These are phyloP conservation scores for Priceomyces medius DNA, from an alignment of 805 yeast genomes.

Conservation along the genomic window DNA sequence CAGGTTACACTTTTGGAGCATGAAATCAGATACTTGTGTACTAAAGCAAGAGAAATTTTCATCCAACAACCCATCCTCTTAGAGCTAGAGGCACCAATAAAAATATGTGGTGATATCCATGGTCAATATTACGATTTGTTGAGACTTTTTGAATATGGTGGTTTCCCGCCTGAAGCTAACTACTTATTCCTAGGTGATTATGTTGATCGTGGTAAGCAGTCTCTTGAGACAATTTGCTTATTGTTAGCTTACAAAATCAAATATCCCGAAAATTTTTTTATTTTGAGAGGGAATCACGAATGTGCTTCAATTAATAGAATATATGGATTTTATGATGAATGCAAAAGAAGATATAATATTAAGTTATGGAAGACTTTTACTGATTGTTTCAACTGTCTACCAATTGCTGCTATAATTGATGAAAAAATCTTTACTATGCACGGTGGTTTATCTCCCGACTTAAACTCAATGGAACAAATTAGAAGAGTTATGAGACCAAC, in stretches of 20 bases:
- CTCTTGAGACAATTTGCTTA: constrained; percentile 91
- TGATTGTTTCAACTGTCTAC: constrained; percentile 97
- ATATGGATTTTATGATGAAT: constrained; percentile 97
- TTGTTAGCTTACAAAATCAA: constrained; percentile 94
- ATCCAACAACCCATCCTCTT: constrained; percentile 95
- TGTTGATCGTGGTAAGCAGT: constrained; percentile 98
- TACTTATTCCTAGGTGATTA: constrained; percentile 95
- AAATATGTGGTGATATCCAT: constrained; percentile 96
- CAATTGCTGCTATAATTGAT: constrained; percentile 97
- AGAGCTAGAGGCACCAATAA: constrained; percentile 96
- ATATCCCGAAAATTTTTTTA: constrained; percentile 96
- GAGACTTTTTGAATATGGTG: constrained; percentile 96
- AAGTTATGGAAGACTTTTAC: constrained; percentile 98
- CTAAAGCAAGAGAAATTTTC: constrained; percentile 96
- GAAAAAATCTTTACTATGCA: constrained; percentile 99
- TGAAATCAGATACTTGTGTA: constrained; percentile 92
- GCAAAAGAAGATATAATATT: constrained; percentile 96
- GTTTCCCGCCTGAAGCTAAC: constrained; percentile 98
- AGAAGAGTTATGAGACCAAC: constrained; percentile 99
- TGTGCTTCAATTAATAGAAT: constrained; percentile 97
- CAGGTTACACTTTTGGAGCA: constrained; percentile 91
- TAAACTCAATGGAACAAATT: constrained; percentile 97
- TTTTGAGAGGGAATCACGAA: constrained; percentile 97
- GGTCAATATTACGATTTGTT: constrained; percentile 96
- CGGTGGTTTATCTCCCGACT: constrained; percentile 96